These are phyloP conservation scores for Gigaspora rosea DNA, from an alignment of 192 early-diverging fungal genomes.

Conservation along the genomic window DNA sequence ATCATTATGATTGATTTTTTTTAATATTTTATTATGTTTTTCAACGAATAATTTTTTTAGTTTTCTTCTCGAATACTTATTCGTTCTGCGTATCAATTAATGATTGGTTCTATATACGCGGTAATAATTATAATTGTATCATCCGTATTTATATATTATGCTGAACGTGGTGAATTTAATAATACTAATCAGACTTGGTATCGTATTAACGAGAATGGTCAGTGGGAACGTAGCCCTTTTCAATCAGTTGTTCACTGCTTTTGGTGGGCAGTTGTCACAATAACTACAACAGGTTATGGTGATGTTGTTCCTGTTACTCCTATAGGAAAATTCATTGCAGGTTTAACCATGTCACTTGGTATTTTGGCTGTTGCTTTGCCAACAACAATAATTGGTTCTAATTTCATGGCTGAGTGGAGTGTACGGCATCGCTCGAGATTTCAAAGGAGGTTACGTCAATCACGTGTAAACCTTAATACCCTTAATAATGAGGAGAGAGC, in stretches of 20 bases:
- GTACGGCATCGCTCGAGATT: conserved; percentile 3
- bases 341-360: conserved; percentile 54
- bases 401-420: conserved; percentile 53
- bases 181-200: background rate
- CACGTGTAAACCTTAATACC: background rate
- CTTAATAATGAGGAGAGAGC: background rate
- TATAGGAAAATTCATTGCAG: conserved; percentile 49
- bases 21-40: background rate
- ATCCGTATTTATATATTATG: conserved; percentile 23
- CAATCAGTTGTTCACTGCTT: conserved; percentile 54
- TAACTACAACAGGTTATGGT: conserved; percentile 59
- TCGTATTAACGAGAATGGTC: background rate
- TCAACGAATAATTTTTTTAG: background rate
- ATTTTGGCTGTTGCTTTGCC: conserved; percentile 59
- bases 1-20: background rate
- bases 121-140: conserved; percentile 24
- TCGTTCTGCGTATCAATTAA: conserved; percentile 28
- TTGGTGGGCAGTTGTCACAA: conserved; percentile 57
- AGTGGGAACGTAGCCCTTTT: conserved; percentile 46
- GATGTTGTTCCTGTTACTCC: conserved; percentile 53
- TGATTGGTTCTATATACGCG: conserved; percentile 21
- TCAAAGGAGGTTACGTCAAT: conserved; percentile 4
- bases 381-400: conserved; percentile 58
- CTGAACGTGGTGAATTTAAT: conserved; percentile 31
- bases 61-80: conserved; percentile 21